These are phyloP conservation scores for Talaromyces sp. DNA, from an alignment of 2,329 filamentous ascomycete species.

Conservation along the genomic window DNA sequence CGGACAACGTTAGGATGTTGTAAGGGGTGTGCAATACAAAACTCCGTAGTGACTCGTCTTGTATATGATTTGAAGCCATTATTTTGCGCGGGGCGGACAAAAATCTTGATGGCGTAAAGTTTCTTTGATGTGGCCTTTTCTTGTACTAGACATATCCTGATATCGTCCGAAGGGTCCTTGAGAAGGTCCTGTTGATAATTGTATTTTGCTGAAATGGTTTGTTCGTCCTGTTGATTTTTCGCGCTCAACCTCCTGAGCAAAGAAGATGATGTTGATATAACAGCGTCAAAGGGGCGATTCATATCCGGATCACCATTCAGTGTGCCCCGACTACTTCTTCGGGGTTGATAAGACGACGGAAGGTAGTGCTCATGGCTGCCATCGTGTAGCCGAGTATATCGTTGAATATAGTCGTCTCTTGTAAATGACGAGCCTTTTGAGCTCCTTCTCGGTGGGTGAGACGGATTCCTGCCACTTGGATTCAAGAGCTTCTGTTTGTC, in stretches of 20 bases:
- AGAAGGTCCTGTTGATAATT: conserved; percentile 3
- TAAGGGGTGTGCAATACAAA: conserved; percentile 19
- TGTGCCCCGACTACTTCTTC: background rate
- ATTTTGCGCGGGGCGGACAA: conserved; percentile 19
- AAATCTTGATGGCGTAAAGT: conserved; percentile 28
- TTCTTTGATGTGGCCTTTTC: conserved; percentile 15
- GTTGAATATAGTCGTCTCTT: background rate
- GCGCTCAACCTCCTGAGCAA: background rate
- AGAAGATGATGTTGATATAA: conserved; percentile 3
- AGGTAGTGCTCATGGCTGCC: background rate
- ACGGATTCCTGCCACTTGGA: background rate
- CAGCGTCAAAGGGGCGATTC: background rate
- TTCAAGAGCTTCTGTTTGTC: conserved; percentile 1
- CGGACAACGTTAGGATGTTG: conserved; percentile 30
- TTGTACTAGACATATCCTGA: conserved; percentile 9
- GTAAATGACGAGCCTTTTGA: background rate
- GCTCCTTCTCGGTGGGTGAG: background rate
- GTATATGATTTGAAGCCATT: background rate
- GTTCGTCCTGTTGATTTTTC: background rate
- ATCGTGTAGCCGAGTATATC: background rate
- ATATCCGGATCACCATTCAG: conserved; percentile 4
- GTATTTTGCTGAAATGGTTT: background rate
- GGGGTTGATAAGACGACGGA: background rate
- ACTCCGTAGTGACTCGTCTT: conserved; percentile 7
- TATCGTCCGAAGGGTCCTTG: background rate